Evolutionary conservation across 768 basidiomycete genomes (phyloP), one percentile per base, ranked within the genome.

Genomic region (Thelephora ganbajun): DNA sequence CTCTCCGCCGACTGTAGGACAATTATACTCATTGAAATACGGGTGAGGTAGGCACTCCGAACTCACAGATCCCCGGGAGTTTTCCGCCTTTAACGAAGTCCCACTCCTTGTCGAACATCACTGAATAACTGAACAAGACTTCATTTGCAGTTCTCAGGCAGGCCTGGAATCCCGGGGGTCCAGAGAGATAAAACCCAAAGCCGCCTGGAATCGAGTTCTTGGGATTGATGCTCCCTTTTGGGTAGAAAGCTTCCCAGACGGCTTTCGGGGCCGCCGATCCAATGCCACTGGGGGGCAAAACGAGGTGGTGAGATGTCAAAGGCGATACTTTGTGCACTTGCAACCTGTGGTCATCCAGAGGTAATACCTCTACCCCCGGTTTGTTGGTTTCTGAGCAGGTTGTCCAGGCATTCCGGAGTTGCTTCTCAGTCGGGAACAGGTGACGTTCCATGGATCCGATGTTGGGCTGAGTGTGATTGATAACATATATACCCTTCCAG

Each of bases 21-120:
- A 19, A 12, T 35, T 22, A 33, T 11, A 23, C 3, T 12, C 26
- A 43, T 20, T 9, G 42, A 13, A 1, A 9, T 45, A 46, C 18
- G 37, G 19, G 35, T 44, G 22, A n/a, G 9, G 22, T 7, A 33
- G 43, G 48, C 37, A 6, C 43, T 54, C n/a, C 53, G 49, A 13
- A 67, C 81, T 55, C 52, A 77, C 79, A 82, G 13, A 81, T 61
- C 11, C 84, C 84, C 30, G 84, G 83, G 13, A 86, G 65, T 56
- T 88, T 88, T 1, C 84, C 84, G 23, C 84, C 84, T 54, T 78
- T 79, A n/a, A 65, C 69, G 71, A 77, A 86, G 34, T 75, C 70
- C 72, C 79, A 86, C 1, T 67, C 78, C 0, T 65, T 57, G 49
- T 77, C 62, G 43, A 86, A 71, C 71, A 77, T 76, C 58, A 83